These are phyloP conservation scores for Choiromyces venosus DNA, from an alignment of 495 filamentous ascomycete genomes.

Conservation along the genomic window DNA sequence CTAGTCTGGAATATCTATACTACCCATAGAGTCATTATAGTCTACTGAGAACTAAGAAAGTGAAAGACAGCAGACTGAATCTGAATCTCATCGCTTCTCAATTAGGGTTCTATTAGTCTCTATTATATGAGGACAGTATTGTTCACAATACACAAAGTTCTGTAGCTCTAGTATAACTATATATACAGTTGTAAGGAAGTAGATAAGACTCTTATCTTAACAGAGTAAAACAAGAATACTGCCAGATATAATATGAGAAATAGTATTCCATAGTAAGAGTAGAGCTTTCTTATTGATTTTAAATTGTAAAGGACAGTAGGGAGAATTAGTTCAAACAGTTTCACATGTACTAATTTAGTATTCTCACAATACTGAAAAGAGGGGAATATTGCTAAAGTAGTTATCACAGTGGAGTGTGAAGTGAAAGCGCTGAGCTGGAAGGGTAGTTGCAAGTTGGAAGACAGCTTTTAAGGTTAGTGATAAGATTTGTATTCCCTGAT, in stretches of 20 bases:
- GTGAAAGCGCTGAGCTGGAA: not conserved
- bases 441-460: not conserved
- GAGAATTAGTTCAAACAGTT: not conserved
- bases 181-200: not conserved
- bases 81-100: not conserved
- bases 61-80: slow-evolving; percentile 1
- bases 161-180: not conserved
- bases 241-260: not conserved
- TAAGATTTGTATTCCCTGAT: not conserved
- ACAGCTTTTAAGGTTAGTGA: not conserved
- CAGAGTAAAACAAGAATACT: not conserved
- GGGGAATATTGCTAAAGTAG: slow-evolving; percentile 17
- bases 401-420: slow-evolving; percentile 21
- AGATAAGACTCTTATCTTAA: not conserved
- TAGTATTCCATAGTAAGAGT: not conserved
- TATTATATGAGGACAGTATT: slow-evolving; percentile 26
- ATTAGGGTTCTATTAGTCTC: slow-evolving; percentile 3
- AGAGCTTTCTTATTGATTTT: not conserved
- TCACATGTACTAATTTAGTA: slow-evolving; percentile 7
- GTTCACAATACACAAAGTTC: slow-evolving; percentile 14
- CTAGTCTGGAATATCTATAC: slow-evolving; percentile 39
- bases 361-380: not conserved
- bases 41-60: slow-evolving; percentile 27
- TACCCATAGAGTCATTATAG: slow-evolving; percentile 36
- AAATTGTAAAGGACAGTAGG: not conserved